Percentiles rank a stretch among this genome's conserved stretches.
These are phyloP conservation scores for Rhizomucor pusillus DNA, from an alignment of 371 early-diverging fungal species.

Conservation along the genomic window DNA sequence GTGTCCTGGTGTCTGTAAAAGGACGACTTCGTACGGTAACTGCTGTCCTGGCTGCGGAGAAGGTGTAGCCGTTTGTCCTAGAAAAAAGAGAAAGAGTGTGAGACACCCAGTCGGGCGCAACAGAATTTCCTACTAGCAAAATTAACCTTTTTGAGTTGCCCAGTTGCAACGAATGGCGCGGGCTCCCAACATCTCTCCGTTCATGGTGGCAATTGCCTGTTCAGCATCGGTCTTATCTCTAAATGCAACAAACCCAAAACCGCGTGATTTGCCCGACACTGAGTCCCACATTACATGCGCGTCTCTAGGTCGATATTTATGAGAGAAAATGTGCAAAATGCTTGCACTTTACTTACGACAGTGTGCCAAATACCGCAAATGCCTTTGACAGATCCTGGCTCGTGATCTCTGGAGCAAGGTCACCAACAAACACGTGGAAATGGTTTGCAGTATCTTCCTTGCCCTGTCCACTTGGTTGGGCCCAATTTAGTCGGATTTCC, in stretches of 20 bases:
- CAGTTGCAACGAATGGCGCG: constrained; percentile 67
- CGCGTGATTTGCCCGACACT: constrained; percentile 75
- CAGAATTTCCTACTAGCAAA: too few relatives aligned
- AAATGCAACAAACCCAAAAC: constrained; percentile 84
- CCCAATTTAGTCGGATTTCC: constrained; percentile 54
- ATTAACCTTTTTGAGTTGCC: constrained; percentile 60
- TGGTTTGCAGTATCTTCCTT: constrained; percentile 66
- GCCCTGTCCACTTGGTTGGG: constrained; percentile 25
- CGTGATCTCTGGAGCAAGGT: constrained; percentile 82
- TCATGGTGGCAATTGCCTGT: constrained; percentile 82
- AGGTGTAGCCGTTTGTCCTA: constrained; percentile 50
- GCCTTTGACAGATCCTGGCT: constrained; percentile 71
- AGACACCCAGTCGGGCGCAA: too few relatives aligned
- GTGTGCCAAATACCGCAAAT: constrained; percentile 59
- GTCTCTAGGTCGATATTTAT: constrained; percentile 12
- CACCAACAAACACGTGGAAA: constrained; percentile 83
- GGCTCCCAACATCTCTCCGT: constrained; percentile 72
- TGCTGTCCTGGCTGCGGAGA: constrained; percentile 55
- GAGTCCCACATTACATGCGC: constrained; percentile 76
- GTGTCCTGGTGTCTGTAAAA: constrained; percentile 70
- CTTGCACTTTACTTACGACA: constrained; percentile 50
- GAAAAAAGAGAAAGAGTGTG: background rate
- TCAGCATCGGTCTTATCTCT: constrained; percentile 79
- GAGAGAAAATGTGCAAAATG: background rate
- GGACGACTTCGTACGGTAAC: constrained; percentile 67